phyloP scores from a whole-genome alignment of 139 green algal species.

The Edaphochlamys debaryana region DNA sequence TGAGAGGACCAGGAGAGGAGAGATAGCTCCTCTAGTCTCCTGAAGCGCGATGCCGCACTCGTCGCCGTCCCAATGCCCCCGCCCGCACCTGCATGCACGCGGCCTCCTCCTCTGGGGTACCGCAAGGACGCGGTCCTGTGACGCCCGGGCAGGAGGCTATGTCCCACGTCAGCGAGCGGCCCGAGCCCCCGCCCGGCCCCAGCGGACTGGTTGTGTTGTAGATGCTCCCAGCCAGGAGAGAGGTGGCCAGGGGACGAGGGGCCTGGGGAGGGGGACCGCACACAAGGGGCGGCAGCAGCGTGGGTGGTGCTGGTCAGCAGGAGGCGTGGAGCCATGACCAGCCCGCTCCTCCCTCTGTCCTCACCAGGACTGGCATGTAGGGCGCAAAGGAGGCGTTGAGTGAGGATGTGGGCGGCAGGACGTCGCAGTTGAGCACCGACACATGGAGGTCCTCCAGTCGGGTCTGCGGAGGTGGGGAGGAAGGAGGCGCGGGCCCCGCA shows the following conservation, averaged over 20 bases:
- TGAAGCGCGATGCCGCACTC: too few relatives aligned
- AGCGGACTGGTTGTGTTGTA: neutral
- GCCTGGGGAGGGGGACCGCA: neutral
- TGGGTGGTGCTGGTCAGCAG: too few relatives aligned
- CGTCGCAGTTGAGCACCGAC: slow-evolving; percentile 26
- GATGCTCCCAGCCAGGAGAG: neutral
- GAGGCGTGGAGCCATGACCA: too few relatives aligned
- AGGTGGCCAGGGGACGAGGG: neutral
- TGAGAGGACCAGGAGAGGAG: too few relatives aligned
- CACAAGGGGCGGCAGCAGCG: neutral
- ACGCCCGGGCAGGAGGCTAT: neutral
- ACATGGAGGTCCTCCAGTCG: slow-evolving; percentile 21
- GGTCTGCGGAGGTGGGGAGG: neutral
- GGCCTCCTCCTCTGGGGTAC: neutral
- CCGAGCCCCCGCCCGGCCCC: too few relatives aligned
- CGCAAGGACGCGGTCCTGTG: neutral
- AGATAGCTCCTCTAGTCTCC: too few relatives aligned
- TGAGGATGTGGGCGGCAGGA: neutral
- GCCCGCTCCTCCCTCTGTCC: too few relatives aligned
- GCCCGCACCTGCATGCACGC: slow-evolving; percentile 25
- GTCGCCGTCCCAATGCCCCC: too few relatives aligned
- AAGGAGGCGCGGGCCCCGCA: too few relatives aligned
- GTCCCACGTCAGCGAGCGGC: neutral
- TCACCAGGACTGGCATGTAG: too few relatives aligned
- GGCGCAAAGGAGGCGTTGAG: slow-evolving; percentile 29